phyloP scores from a whole-genome alignment of 352 stramenopile species.

The Phytophthora pini region DNA sequence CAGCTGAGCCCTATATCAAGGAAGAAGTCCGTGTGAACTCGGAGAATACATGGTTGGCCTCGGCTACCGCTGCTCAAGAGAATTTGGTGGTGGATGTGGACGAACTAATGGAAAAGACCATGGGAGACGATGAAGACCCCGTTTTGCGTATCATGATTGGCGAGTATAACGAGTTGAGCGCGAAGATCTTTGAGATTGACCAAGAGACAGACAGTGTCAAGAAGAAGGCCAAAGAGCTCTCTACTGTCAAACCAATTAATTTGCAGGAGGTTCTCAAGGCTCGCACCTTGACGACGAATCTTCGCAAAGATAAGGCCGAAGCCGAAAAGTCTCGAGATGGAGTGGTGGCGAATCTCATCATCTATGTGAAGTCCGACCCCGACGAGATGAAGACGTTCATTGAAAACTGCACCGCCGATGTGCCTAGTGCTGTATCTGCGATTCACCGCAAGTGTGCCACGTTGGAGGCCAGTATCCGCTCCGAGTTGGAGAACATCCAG shows the following conservation, averaged over 20 bases:
- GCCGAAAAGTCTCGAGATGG: conserved; percentile 52
- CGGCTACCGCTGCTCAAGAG: conserved; percentile 23
- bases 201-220: conserved; percentile 37
- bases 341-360: conserved; percentile 52
- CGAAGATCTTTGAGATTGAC: conserved; percentile 55
- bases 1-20: conserved; percentile 28
- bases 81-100: conserved; percentile 37
- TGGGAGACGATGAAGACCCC: conserved; percentile 59
- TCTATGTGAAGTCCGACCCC: conserved; percentile 54
- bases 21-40: conserved; percentile 36
- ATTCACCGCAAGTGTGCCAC: conserved; percentile 60
- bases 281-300: conserved; percentile 16
- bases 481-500: conserved; percentile 39
- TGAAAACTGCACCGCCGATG: conserved; percentile 41
- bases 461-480: conserved; percentile 48
- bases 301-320: conserved; percentile 34
- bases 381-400: conserved; percentile 51
- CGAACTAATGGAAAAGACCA: conserved; percentile 37
- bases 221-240: conserved; percentile 47
- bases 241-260: conserved; percentile 32
- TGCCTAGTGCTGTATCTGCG: conserved; percentile 51
- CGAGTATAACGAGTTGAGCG: conserved; percentile 65
- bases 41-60: conserved; percentile 39
- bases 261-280: conserved; percentile 42
- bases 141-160: conserved; percentile 56